These are phyloP conservation scores for Dianthus caryophyllus DNA, from an alignment of 148 eudicot species.

Conservation along the genomic window DNA sequence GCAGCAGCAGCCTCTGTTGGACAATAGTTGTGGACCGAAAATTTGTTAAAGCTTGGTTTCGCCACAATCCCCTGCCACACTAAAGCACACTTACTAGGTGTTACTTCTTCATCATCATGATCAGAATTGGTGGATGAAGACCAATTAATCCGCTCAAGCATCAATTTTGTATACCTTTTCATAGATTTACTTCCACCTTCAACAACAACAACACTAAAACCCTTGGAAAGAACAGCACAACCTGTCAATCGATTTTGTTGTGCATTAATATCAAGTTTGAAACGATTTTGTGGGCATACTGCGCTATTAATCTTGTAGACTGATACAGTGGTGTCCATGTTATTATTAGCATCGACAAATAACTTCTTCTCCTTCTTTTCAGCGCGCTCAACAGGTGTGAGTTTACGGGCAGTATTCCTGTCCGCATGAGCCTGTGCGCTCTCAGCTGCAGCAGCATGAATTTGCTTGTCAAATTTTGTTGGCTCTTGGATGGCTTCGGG, in stretches of 20 bases:
- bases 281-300: constrained; percentile 62
- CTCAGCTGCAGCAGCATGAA: constrained; percentile 89
- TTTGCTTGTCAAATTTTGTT: constrained; percentile 73
- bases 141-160: constrained; percentile 93
- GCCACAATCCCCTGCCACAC: constrained; percentile 94
- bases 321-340: constrained; percentile 62
- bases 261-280: constrained; percentile 90
- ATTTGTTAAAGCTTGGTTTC: constrained; percentile 55
- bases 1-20: constrained; percentile 71
- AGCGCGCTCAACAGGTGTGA: constrained; percentile 86
- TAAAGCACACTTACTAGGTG: constrained; percentile 50
- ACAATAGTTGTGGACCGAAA: constrained; percentile 67
- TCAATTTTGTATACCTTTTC: constrained; percentile 76
- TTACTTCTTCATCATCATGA: constrained; percentile 54
- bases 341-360: constrained; percentile 63
- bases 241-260: constrained; percentile 83
- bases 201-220: constrained; percentile 70
- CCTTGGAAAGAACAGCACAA: constrained; percentile 62
- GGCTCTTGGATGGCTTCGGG: constrained; percentile 96
- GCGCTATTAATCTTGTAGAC: constrained; percentile 73
- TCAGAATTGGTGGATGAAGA: constrained; percentile 41
- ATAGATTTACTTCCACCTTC: constrained; percentile 87
- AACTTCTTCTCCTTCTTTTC: constrained; percentile 87
- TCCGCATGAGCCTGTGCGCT: constrained; percentile 92
- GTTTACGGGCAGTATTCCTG: constrained; percentile 83